These are phyloP conservation scores for Leishmania major DNA, from an alignment of 208 protist species.

Conservation along the genomic window DNA sequence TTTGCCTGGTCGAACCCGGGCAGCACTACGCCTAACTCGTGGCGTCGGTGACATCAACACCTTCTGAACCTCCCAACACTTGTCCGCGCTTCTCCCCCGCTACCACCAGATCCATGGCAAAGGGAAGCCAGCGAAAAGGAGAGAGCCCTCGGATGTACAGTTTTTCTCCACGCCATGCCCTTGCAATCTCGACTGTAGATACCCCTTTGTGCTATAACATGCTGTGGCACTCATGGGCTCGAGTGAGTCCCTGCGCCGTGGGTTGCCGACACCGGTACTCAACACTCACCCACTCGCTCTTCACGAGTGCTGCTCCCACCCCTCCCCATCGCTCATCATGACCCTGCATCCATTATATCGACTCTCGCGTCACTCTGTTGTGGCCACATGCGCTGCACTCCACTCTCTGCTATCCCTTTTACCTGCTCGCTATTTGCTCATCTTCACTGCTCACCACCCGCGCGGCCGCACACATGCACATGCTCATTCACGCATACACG, in stretches of 20 bases:
- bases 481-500: not conserved
- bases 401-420: not conserved
- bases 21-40: not conserved
- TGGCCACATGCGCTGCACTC: not conserved
- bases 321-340: not conserved
- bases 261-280: not conserved
- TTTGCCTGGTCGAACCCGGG: not conserved
- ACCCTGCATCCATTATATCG: not conserved
- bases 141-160: not conserved
- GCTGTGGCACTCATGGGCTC: too few relatives aligned
- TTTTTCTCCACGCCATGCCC: not conserved
- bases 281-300: not conserved
- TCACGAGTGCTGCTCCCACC: not conserved
- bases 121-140: not conserved
- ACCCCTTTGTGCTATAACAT: not conserved
- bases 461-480: not conserved
- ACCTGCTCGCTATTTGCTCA: not conserved
- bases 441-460: not conserved
- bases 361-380: not conserved
- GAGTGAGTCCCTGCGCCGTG: not conserved
- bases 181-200: not conserved
- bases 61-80: not conserved
- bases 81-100: not conserved
- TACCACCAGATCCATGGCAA: not conserved
- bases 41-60: too few relatives aligned